Evolutionary conservation across 2,329 filamentous ascomycete species (phyloP), one percentile per base, ranked within the genome.

Genomic region (Ceratocystis destructans): DNA sequence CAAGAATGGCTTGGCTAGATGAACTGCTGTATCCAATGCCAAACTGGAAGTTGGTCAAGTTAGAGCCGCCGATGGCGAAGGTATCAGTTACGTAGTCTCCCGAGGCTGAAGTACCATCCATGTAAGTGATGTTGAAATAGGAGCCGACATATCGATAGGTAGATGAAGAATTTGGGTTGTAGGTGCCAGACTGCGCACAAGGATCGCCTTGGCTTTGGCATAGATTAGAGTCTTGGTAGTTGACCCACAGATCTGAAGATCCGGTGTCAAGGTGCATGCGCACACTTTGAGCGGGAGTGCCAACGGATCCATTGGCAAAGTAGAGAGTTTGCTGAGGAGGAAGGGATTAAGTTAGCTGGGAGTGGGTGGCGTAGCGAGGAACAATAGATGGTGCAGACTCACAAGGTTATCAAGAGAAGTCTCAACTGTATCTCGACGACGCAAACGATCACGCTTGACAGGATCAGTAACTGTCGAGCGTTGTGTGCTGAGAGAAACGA

Each of bases 51-150:
- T 77, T 74, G 2, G 78, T 69, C 41, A 91, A 70, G 1, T 75
- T 79, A 37, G 79, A 74, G 25, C 77, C 77, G 12, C 82, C 85
- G 64, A 91, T 78, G 3, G 75, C 77, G 67, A 96, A 76, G 0
- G 80, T 87, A 72, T 96, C 92, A 3, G 82, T 85, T 1, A 84
- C 89, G 73, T 96, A 96, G 75, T 94, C 88, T 44, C 92, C 91
- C 1, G 77, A 74, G 0, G 90, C 88, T 4, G 85, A 84, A 0
- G 88, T 88, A 59, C 89, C 89, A 75, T 96, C 91, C 50, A 88
- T 87, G 70, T 96, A 96, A 1, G 86, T 85, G 69, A 96, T 96
- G 76, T 93, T 92, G 78, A 96, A 96, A 68, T 85, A 80, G 72
- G 83, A 85, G 69, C 85, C 86, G 65, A 96, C 75, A 72, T 86